Percentiles rank a stretch among this genome's conserved stretches.
phyloP scores from a whole-genome alignment of 495 filamentous ascomycete genomes.

The Tirmania nivea region DNA sequence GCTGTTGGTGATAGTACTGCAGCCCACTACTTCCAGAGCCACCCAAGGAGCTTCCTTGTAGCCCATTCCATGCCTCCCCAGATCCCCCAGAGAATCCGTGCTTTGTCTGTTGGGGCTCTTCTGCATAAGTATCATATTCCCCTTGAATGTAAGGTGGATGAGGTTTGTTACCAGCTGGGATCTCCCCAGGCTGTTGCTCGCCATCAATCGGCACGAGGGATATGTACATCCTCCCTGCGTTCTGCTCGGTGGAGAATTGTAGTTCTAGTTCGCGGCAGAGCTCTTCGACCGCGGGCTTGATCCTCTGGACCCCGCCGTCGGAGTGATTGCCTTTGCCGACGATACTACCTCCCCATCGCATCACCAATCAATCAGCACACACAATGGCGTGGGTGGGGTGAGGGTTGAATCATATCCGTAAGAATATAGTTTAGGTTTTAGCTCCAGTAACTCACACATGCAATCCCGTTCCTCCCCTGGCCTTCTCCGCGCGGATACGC shows the following conservation, averaged over 20 bases:
- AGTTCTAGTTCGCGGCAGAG: constrained; percentile 64
- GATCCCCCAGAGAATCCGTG: not conserved
- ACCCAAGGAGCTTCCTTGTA: constrained; percentile 5
- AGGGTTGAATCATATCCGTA: not conserved
- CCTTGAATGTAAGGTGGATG: not conserved
- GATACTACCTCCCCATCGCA: no score
- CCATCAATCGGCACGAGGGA: constrained; percentile 1
- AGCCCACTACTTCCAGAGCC: constrained; percentile 4
- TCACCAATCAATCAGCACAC: not conserved
- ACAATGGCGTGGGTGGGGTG: not conserved
- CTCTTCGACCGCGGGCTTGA: constrained; percentile 76
- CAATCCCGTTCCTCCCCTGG: constrained; percentile 51
- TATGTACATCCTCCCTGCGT: constrained; percentile 63
- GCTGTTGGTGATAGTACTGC: constrained; percentile 2
- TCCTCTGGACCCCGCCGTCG: constrained; percentile 54
- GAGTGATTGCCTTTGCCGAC: constrained; percentile 91
- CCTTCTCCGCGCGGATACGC: constrained; percentile 51
- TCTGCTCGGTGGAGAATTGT: constrained; percentile 63
- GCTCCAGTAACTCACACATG: constrained; percentile 32
- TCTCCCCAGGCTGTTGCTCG: not conserved
- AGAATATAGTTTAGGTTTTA: not conserved
- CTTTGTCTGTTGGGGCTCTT: not conserved
- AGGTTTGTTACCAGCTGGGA: not conserved
- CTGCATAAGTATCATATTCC: not conserved
- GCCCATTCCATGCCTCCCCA: not conserved